phyloP scores from a whole-genome alignment of 441 rosid species.

The Euphorbia corollata region DNA sequence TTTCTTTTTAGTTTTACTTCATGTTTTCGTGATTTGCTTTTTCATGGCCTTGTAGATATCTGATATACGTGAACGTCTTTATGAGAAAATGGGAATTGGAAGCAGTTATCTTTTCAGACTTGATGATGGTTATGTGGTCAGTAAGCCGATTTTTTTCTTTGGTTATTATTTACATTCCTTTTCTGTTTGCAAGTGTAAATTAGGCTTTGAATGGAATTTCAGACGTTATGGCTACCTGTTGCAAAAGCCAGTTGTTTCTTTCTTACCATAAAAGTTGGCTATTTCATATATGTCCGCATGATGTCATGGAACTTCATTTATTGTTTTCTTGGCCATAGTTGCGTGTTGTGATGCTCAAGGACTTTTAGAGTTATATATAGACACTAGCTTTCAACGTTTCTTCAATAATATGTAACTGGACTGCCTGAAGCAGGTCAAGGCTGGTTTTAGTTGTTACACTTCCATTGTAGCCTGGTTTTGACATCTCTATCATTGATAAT shows the following conservation, averaged over 20 bases:
- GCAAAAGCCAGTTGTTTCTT: not conserved
- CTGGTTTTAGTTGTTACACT: not conserved
- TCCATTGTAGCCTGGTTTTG: not conserved
- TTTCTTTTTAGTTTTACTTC: conserved; percentile 3
- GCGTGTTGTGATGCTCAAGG: not conserved
- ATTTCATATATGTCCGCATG: not conserved
- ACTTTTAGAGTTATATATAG: not conserved
- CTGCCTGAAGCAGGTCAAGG: not conserved
- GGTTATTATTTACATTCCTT: not conserved
- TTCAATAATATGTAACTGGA: not conserved
- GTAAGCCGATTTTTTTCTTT: conserved; percentile 21
- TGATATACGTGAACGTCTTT: conserved; percentile 83
- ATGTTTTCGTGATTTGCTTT: conserved; percentile 14
- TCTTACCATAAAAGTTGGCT: no score
- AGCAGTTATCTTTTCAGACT: conserved; percentile 98
- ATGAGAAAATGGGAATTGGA: conserved; percentile 98
- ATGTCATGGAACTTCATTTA: not conserved
- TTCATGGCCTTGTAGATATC: conserved; percentile 60
- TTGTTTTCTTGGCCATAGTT: not conserved
- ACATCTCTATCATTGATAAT: not conserved
- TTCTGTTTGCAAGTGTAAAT: not conserved
- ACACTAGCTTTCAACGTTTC: not conserved
- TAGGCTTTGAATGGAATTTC: not conserved
- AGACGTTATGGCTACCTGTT: not conserved
- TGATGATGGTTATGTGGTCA: conserved; percentile 96